Evolutionary conservation across 2,329 filamentous ascomycete genomes (phyloP), one percentile per base, ranked within the genome.

Genomic region (Aureobasidium musti): DNA sequence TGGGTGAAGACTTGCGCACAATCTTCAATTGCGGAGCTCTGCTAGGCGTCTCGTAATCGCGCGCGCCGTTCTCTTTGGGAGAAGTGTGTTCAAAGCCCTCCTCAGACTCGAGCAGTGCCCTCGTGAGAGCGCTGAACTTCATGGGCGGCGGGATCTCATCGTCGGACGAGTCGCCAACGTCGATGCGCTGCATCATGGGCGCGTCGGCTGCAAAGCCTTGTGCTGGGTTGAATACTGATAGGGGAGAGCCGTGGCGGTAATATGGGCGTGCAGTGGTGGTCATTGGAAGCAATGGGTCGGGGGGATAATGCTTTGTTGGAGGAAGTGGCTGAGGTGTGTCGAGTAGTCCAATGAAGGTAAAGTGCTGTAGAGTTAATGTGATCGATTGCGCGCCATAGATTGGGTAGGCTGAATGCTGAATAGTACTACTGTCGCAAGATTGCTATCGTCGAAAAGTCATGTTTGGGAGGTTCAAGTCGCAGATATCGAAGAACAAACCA

Each of bases 91-190:
- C 50, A 23, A 56, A 19, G 3, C 30, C 45, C 3, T 41, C 64
- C 4, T 53, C 64, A 68, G 82, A 81, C 61, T 82, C 83, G 63
- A 97, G 83, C 19, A 97, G 82, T 23, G 92, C 93, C 75, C 95
- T 94, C 57, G 94, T 96, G 71, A 95, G 86, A 73, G 93, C 92
- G 76, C 92, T 97, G 76, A 97, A 90, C 80, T 95, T 96, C 86
- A 95, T 92, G 73, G 92, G 92, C 63, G 80, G 89, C 19, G 91
- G 90, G 33, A 96, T 91, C 78, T 97, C 94, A 74, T 97, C 94
- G 78, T 97, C 94, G 81, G 91, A 97, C 75, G 97, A 93, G 75
- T 97, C 93, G 72, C 91, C 89, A 71, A 88, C 80, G 73, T 80
- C 75, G 70, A 83, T 81, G 70, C 79, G 79, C 71, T 81, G 80